phyloP scores from a whole-genome alignment of 805 yeast genomes.

The Teunomyces kruisii region DNA sequence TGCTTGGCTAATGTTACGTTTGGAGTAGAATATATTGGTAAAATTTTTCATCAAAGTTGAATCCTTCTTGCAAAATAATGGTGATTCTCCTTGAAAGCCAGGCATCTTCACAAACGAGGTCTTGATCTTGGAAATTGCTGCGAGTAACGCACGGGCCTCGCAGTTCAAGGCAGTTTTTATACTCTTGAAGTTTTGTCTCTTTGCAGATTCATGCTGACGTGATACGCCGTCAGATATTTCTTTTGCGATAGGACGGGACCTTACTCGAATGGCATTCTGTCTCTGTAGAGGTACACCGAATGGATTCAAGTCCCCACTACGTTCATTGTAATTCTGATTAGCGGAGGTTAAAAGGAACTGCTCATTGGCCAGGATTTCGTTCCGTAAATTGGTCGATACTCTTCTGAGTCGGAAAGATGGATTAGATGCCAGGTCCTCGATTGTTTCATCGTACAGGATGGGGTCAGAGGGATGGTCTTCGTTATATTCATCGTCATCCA shows the following conservation, averaged over 20 bases:
- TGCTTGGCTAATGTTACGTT: not conserved
- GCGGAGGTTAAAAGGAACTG: conserved; percentile 28
- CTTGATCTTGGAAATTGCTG: conserved; percentile 9
- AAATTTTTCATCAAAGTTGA: not conserved
- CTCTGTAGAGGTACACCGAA: conserved; percentile 27
- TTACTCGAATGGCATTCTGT: conserved; percentile 31
- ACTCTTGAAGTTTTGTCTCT: not conserved
- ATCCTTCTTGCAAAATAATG: not conserved
- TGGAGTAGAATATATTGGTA: conserved; percentile 1
- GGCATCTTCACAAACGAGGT: not conserved
- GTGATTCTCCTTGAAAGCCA: conserved; percentile 6
- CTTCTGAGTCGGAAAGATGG: not conserved
- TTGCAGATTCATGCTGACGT: conserved; percentile 1
- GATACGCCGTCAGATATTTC: not conserved
- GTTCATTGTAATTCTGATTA: conserved; percentile 17
- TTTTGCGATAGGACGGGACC: not conserved
- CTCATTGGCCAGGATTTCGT: conserved; percentile 5
- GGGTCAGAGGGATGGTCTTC: conserved; percentile 5
- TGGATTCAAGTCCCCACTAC: not conserved
- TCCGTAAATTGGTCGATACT: not conserved
- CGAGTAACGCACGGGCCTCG: conserved; percentile 12
- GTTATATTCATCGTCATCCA: conserved; percentile 9
- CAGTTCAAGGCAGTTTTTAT: conserved; percentile 4
- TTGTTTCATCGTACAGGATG: not conserved
- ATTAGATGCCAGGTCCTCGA: not conserved